These are phyloP conservation scores for Amanita pallidorosea DNA, from an alignment of 768 basidiomycete species.

Conservation along the genomic window DNA sequence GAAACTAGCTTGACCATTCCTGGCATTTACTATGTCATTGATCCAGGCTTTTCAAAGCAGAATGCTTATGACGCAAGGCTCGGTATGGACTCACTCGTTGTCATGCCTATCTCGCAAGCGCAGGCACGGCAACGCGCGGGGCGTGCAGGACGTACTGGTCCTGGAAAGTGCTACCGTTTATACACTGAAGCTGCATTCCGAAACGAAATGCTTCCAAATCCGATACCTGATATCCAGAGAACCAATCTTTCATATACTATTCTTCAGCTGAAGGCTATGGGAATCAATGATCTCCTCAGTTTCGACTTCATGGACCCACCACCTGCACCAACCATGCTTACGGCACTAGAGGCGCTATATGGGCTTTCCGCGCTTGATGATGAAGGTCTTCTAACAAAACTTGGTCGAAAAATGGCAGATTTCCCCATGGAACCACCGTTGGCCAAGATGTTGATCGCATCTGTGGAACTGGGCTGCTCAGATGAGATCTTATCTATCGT, in stretches of 20 bases:
- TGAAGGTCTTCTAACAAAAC: slow-evolving; percentile 86
- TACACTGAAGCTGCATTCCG: slow-evolving; percentile 98
- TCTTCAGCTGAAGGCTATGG: slow-evolving; percentile 96
- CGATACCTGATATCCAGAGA: slow-evolving; percentile 96
- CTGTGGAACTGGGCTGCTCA: slow-evolving; percentile 94
- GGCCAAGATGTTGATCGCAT: slow-evolving; percentile 97
- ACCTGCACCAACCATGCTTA: slow-evolving; percentile 92
- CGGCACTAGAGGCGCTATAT: slow-evolving; percentile 89
- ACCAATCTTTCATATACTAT: slow-evolving; percentile 91
- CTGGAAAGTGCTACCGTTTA: slow-evolving; percentile 95
- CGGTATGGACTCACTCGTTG: slow-evolving; percentile 98
- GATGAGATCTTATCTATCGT: slow-evolving; percentile 97
- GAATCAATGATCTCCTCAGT: slow-evolving; percentile 92
- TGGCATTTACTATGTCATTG: slow-evolving; percentile 98
- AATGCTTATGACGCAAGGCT: slow-evolving; percentile 96
- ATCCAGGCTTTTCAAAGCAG: slow-evolving; percentile 98
- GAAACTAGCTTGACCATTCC: slow-evolving; percentile 98
- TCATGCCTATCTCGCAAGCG: slow-evolving; percentile 98
- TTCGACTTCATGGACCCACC: slow-evolving; percentile 99
- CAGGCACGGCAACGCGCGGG: slow-evolving; percentile 94
- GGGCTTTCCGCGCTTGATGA: slow-evolving; percentile 95
- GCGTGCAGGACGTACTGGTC: slow-evolving; percentile 95
- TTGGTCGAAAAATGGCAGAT: slow-evolving; percentile 99
- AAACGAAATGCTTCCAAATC: slow-evolving; percentile 97
- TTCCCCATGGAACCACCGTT: slow-evolving; percentile 96